A percentile compares a stretch with the other conserved stretches of the same genome.
These are phyloP conservation scores for Breviolum minutum DNA, from an alignment of 73 alveolate genomes.

Conservation along the genomic window DNA sequence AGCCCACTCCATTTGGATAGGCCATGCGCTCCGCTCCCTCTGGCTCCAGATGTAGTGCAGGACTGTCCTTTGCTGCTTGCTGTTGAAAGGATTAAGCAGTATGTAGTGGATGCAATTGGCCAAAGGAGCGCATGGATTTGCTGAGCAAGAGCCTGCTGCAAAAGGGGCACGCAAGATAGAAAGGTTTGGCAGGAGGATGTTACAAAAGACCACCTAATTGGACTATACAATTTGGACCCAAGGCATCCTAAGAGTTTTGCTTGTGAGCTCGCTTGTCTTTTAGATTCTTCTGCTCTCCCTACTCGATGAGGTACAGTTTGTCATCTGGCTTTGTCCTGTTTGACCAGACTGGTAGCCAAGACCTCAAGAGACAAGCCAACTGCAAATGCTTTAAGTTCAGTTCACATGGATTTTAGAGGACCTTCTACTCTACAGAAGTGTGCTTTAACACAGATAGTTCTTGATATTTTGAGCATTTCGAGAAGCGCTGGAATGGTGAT, in stretches of 20 bases:
- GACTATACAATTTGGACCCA: neutral
- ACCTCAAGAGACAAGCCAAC: neutral
- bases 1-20: neutral
- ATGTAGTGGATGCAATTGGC: neutral
- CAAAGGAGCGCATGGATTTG: constrained; percentile 56
- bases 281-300: neutral
- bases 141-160: constrained; percentile 32
- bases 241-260: too few relatives aligned
- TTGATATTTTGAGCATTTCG: too few relatives aligned
- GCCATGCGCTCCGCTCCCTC: neutral
- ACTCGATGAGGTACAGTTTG: constrained; percentile 14
- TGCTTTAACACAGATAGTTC: too few relatives aligned
- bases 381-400: neutral
- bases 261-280: too few relatives aligned
- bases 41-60: neutral
- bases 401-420: neutral
- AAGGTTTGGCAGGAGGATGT: too few relatives aligned
- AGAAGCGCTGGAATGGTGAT: too few relatives aligned
- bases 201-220: neutral
- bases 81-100: too few relatives aligned
- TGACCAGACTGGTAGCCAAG: constrained; percentile 59
- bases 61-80: neutral
- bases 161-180: constrained; percentile 18
- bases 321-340: constrained; percentile 41
- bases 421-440: too few relatives aligned